Evolutionary conservation across 1,284 basidiomycete genomes (phyloP).

Genomic region (Ceratobasidium sp.): DNA sequence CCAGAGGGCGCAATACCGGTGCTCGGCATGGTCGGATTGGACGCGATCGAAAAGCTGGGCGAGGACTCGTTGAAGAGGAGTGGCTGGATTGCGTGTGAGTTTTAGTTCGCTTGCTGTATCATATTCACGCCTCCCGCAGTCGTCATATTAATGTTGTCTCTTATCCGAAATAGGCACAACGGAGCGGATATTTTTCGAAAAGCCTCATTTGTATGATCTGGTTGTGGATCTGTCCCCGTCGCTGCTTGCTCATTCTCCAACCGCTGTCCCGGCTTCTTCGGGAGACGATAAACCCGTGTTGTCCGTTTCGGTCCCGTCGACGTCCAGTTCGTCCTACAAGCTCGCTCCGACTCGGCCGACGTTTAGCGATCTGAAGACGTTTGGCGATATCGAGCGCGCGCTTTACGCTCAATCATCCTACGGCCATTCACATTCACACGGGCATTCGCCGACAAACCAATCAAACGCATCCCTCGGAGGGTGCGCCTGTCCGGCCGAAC

Average conservation of each 20-base stretch:
- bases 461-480: slow-evolving; percentile 19
- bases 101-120: background rate
- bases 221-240: slow-evolving; percentile 72
- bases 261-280: slow-evolving; percentile 60
- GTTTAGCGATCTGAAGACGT: slow-evolving; percentile 19
- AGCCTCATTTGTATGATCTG: slow-evolving; percentile 79
- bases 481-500: slow-evolving; percentile 9
- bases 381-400: slow-evolving; percentile 53
- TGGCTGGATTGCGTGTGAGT: slow-evolving; percentile 83
- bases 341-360: slow-evolving; percentile 32
- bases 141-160: background rate
- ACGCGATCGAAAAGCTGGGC: slow-evolving; percentile 73
- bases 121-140: background rate
- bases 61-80: slow-evolving; percentile 69
- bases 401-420: slow-evolving; percentile 51
- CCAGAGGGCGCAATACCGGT: slow-evolving; percentile 58
- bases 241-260: slow-evolving; percentile 34
- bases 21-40: slow-evolving; percentile 81
- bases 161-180: slow-evolving; percentile 69
- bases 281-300: slow-evolving; percentile 72
- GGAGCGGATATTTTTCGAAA: slow-evolving; percentile 84
- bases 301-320: slow-evolving; percentile 63
- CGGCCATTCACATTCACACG: slow-evolving; percentile 38
- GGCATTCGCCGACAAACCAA: background rate
- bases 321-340: slow-evolving; percentile 11